phyloP scores from a whole-genome alignment of 2,329 filamentous ascomycete genomes.

The Aureobasidium namibiae region DNA sequence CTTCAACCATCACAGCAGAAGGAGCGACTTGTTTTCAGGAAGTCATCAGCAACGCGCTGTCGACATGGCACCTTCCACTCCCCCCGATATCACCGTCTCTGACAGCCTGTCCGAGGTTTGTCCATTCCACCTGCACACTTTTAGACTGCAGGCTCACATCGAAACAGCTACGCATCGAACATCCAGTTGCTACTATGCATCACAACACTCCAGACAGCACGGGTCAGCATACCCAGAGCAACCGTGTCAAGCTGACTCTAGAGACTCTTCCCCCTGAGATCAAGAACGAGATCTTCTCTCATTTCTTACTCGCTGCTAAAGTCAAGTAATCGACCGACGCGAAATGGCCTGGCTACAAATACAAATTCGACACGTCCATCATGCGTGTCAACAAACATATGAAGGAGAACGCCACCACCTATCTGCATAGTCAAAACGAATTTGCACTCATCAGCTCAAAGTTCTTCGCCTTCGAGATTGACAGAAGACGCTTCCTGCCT shows the following conservation, averaged over 20 bases:
- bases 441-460: background rate
- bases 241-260: background rate
- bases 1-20: background rate
- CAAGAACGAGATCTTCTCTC: conserved; percentile 7
- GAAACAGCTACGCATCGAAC: background rate
- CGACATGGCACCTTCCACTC: background rate
- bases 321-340: conserved; percentile 1
- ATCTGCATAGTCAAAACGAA: background rate
- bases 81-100: background rate
- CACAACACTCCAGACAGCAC: background rate
- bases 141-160: background rate
- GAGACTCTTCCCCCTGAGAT: conserved; percentile 5
- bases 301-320: conserved; percentile 1
- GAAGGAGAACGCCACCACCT: background rate
- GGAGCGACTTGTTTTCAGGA: background rate
- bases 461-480: background rate
- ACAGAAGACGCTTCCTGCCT: background rate
- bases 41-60: background rate
- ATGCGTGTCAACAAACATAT: conserved; percentile 7
- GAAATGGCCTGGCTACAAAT: background rate
- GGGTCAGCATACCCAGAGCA: background rate
- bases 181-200: background rate
- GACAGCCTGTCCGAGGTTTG: background rate
- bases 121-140: too few relatives aligned
- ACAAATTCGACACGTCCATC: background rate